Conservation (phyloP, 73 alveolate species). For the Effrenium voratum region DNA sequence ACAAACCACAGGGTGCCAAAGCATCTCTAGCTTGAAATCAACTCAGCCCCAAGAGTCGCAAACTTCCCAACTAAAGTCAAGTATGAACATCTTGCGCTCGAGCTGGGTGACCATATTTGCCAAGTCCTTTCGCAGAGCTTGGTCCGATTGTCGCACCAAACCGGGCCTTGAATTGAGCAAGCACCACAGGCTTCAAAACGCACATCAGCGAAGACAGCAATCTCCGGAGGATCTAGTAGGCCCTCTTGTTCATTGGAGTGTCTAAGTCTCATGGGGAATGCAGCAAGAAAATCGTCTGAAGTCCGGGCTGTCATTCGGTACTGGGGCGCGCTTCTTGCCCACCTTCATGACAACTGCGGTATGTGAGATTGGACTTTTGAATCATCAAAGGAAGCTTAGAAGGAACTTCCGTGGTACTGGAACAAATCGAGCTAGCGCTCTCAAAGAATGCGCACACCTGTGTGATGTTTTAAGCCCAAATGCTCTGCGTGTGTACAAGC, state of each 20-base stretch:
- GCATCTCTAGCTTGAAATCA: too few relatives aligned
- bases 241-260: neutral
- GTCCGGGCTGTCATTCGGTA: slow-evolving; percentile 62
- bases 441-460: too few relatives aligned
- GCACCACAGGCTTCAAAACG: neutral
- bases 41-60: too few relatives aligned
- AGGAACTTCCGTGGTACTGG: too few relatives aligned
- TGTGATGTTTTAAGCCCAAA: too few relatives aligned
- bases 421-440: too few relatives aligned
- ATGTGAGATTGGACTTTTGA: neutral
- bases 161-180: slow-evolving; percentile 36
- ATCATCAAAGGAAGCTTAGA: neutral
- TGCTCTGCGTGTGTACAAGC: too few relatives aligned
- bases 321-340: slow-evolving; percentile 85
- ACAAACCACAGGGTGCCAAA: neutral
- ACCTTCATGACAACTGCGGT: neutral
- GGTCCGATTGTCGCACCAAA: slow-evolving; percentile 87
- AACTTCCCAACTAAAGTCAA: too few relatives aligned
- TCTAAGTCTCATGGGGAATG: neutral
- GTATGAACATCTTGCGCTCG: too few relatives aligned
- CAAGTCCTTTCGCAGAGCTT: slow-evolving; percentile 79
- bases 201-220: neutral
- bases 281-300: neutral
- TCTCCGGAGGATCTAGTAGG: neutral
- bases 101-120: too few relatives aligned